These are phyloP conservation scores for Vararia minispora DNA, from an alignment of 768 basidiomycete species.

Conservation along the genomic window DNA sequence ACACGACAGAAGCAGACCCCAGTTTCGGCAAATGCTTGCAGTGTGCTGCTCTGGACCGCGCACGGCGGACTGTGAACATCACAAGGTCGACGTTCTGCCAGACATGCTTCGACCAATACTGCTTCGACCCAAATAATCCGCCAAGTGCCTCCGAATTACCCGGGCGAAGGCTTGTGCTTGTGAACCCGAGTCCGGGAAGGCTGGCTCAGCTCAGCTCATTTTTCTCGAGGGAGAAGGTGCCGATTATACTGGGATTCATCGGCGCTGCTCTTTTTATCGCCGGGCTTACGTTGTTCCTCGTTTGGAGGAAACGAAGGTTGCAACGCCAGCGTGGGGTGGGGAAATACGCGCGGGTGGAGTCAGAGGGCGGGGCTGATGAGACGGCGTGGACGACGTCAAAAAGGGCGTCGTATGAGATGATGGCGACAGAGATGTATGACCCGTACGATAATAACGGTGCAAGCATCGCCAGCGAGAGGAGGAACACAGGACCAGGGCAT, in stretches of 20 bases:
- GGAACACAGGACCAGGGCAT: too few species aligned
- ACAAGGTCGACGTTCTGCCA: constrained; percentile 17
- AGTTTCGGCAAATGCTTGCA: constrained; percentile 56
- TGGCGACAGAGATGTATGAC: too few species aligned
- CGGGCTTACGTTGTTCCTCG: constrained; percentile 23
- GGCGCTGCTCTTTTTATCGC: constrained; percentile 31
- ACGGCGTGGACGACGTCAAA: too few species aligned
- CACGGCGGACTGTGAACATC: constrained; percentile 12
- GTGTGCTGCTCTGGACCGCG: constrained; percentile 47
- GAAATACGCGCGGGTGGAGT: too few species aligned
- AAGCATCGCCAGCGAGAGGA: too few species aligned
- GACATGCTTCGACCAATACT: constrained; percentile 21
- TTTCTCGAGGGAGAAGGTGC: constrained; percentile 31
- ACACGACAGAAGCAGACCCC: constrained; percentile 42
- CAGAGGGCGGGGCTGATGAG: too few species aligned
- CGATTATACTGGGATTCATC: constrained; percentile 36
- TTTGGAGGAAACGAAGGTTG: too few species aligned
- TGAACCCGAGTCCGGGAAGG: constrained; percentile 45
- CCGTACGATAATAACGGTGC: too few species aligned
- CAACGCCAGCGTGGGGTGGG: too few species aligned
- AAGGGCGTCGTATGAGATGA: too few species aligned
- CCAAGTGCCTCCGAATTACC: constrained; percentile 19
- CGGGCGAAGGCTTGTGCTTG: constrained; percentile 31
- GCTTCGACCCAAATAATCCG: constrained; percentile 18
- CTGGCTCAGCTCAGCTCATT: constrained; percentile 31